A percentile compares a stretch with the other conserved stretches of the same genome.
phyloP scores from a whole-genome alignment of 163 green algal genomes.

The Botryococcus braunii region DNA sequence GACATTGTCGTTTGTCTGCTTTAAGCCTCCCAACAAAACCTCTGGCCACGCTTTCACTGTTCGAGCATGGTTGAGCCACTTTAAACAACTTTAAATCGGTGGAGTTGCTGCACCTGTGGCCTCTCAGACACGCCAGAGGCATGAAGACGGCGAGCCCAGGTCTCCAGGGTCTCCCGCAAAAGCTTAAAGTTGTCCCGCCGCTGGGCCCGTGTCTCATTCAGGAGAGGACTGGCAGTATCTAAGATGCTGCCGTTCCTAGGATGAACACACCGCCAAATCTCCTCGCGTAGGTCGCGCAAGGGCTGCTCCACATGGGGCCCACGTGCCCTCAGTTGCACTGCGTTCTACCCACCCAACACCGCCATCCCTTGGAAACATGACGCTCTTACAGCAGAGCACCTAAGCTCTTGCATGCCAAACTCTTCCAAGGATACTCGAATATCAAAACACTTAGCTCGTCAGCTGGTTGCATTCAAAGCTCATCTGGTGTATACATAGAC shows the following conservation, averaged over 20 bases:
- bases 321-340: no score
- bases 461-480: no score
- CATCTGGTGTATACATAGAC: no score
- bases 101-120: conserved; percentile 16
- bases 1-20: no score
- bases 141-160: conserved; percentile 32
- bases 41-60: no score
- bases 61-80: no score
- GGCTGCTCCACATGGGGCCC: conserved; percentile 11
- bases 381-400: background rate
- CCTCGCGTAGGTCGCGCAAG: conserved; percentile 15
- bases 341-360: no score
- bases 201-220: conserved; percentile 33
- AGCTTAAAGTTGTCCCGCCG: conserved; percentile 36
- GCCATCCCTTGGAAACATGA: conserved; percentile 17
- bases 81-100: no score
- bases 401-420: background rate
- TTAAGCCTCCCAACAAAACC: no score
- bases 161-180: conserved; percentile 36
- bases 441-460: conserved; percentile 1
- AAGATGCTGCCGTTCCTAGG: conserved; percentile 25
- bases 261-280: conserved; percentile 25
- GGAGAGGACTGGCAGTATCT: conserved; percentile 22
- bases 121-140: conserved; percentile 33
- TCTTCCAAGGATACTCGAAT: background rate